These are phyloP conservation scores for Lepidium africanum DNA, from an alignment of 345 rosid species.

Conservation along the genomic window DNA sequence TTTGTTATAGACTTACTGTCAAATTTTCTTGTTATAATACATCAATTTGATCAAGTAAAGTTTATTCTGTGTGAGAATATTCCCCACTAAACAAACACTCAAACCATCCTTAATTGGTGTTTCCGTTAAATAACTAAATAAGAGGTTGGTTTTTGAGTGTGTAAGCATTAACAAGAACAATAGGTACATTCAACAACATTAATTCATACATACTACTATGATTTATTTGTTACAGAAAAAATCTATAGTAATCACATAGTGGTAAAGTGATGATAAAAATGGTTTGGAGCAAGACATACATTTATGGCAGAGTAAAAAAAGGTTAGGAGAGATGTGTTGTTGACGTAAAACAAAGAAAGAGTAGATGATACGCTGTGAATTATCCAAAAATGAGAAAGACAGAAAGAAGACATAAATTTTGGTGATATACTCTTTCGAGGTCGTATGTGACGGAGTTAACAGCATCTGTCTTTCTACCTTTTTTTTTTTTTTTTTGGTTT, in stretches of 20 bases:
- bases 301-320: too few species aligned
- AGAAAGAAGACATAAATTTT: background rate
- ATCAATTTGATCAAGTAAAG: background rate
- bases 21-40: background rate
- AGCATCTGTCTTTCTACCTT: background rate
- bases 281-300: too few species aligned
- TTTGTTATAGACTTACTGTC: background rate
- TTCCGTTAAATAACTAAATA: background rate
- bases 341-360: background rate
- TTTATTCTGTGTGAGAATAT: background rate
- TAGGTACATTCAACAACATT: background rate
- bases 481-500: background rate
- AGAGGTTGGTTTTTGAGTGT: background rate
- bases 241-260: too few species aligned
- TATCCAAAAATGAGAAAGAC: background rate
- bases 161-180: background rate
- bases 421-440: background rate
- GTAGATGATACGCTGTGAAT: slow-evolving; percentile 5
- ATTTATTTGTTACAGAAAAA: background rate
- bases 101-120: background rate
- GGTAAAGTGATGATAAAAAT: too few species aligned
- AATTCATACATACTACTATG: background rate
- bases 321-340: background rate
- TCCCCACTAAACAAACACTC: background rate
- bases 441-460: background rate